phyloP scores from a whole-genome alignment of 257 asterid genomes.

The Rhazya stricta region DNA sequence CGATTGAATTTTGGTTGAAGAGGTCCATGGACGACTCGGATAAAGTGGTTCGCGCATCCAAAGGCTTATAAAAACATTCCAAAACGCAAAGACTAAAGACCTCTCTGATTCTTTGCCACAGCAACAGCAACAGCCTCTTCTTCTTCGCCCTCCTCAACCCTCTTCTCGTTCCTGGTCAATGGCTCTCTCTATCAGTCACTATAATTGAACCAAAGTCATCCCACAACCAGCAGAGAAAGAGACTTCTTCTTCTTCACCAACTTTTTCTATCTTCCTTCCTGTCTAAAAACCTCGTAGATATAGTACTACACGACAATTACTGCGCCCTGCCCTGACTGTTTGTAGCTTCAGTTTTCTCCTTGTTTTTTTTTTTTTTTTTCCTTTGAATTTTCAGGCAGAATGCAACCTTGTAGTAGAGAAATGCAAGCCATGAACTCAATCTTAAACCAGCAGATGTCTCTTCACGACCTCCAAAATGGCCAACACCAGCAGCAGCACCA shows the following conservation, averaged over 20 bases:
- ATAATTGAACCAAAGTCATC: neutral
- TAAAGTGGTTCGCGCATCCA: neutral
- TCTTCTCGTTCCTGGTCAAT: neutral
- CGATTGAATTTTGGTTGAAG: no score
- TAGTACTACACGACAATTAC: no score
- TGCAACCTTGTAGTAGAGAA: slow-evolving; percentile 40
- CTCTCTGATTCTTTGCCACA: neutral
- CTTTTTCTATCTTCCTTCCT: no score
- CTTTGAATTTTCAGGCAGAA: neutral
- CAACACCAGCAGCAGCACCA: slow-evolving; percentile 30
- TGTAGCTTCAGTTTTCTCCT: neutral
- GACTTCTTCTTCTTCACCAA: neutral
- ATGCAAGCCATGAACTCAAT: slow-evolving; percentile 53
- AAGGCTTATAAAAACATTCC: slow-evolving; percentile 21
- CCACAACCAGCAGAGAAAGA: neutral
- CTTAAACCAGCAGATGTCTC: slow-evolving; percentile 39
- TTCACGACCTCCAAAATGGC: slow-evolving; percentile 41
- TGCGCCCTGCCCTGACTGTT: neutral
- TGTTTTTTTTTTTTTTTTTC: neutral
- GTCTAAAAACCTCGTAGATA: neutral
- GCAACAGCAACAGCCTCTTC: neutral
- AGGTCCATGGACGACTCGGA: no score
- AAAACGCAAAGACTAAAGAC: neutral
- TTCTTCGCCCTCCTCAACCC: neutral
- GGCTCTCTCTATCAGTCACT: neutral